Percentiles rank a stretch among this genome's conserved stretches.
phyloP scores from a whole-genome alignment of 148 eudicot genomes.

The Salicornia ramosissima region DNA sequence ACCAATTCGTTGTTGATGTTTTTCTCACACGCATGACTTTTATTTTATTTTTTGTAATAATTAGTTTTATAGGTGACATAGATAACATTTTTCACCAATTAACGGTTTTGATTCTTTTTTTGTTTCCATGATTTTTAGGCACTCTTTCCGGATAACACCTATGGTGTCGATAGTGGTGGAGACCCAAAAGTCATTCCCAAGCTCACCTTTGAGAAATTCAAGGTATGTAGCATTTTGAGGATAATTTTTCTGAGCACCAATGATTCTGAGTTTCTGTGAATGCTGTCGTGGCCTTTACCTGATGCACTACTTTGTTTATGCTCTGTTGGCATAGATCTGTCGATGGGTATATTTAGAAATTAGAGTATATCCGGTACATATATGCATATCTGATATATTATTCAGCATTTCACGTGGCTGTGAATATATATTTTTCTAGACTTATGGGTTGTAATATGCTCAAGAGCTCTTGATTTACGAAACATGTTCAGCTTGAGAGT shows the following conservation, averaged over 20 bases:
- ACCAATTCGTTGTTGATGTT: too few species aligned
- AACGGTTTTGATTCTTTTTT: not conserved
- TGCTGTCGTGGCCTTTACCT: not conserved
- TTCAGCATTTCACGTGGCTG: not conserved
- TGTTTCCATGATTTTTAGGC: conserved; percentile 42
- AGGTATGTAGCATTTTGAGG: conserved; percentile 40
- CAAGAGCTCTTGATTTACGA: not conserved
- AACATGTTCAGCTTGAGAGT: not conserved
- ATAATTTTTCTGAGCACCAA: not conserved
- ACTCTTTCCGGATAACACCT: conserved; percentile 83
- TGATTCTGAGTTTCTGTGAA: not conserved
- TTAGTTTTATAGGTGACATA: too few species aligned
- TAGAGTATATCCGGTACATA: not conserved
- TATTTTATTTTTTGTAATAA: too few species aligned
- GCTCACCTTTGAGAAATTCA: conserved; percentile 85
- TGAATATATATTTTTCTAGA: not conserved
- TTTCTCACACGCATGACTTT: too few species aligned
- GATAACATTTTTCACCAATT: too few species aligned
- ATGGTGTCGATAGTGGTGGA: conserved; percentile 99
- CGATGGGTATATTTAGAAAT: not conserved
- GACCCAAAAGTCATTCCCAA: conserved; percentile 92
- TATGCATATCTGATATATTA: not conserved
- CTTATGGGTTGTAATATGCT: too few species aligned
- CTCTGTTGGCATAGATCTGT: not conserved
- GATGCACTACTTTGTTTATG: not conserved